These are phyloP conservation scores for Pestalotiopsis fici DNA, from an alignment of 2,329 filamentous ascomycete species.

Conservation along the genomic window DNA sequence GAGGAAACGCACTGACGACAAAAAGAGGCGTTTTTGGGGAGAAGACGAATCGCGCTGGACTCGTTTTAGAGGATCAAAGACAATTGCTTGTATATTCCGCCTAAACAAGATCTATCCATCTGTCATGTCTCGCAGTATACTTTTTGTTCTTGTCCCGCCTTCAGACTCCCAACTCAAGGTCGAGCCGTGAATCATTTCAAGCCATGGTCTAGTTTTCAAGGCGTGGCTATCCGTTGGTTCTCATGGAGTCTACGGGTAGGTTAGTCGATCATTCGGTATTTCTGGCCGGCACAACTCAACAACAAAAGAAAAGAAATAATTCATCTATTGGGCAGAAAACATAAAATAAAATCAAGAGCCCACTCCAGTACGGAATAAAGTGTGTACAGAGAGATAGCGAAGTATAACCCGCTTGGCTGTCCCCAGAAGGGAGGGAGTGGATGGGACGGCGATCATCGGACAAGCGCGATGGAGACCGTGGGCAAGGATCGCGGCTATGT, in stretches of 20 bases:
- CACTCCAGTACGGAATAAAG: background rate
- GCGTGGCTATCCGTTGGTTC: background rate
- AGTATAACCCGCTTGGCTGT: background rate
- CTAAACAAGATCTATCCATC: too few species aligned
- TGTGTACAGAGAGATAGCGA: conserved; percentile 6
- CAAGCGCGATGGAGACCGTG: conserved; percentile 26
- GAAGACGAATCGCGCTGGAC: too few species aligned
- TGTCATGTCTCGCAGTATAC: too few species aligned
- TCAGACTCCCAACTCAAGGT: background rate
- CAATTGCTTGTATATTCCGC: too few species aligned
- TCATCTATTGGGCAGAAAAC: background rate
- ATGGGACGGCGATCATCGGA: conserved; percentile 27
- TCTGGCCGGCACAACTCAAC: background rate
- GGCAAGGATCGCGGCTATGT: conserved; percentile 24
- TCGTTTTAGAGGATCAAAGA: too few species aligned
- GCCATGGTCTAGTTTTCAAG: too few species aligned
- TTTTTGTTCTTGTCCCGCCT: too few species aligned
- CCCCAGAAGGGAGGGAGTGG: background rate
- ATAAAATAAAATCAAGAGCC: background rate
- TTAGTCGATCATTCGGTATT: background rate
- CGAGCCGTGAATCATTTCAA: background rate
- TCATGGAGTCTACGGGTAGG: background rate
- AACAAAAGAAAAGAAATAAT: background rate
- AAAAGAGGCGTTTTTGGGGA: too few species aligned
- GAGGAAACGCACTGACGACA: too few species aligned